Percentiles rank a stretch among this genome's conserved stretches.
Evolutionary conservation across 805 yeast species (phyloP).

Genomic region (Cyberlindnera lachancei): DNA sequence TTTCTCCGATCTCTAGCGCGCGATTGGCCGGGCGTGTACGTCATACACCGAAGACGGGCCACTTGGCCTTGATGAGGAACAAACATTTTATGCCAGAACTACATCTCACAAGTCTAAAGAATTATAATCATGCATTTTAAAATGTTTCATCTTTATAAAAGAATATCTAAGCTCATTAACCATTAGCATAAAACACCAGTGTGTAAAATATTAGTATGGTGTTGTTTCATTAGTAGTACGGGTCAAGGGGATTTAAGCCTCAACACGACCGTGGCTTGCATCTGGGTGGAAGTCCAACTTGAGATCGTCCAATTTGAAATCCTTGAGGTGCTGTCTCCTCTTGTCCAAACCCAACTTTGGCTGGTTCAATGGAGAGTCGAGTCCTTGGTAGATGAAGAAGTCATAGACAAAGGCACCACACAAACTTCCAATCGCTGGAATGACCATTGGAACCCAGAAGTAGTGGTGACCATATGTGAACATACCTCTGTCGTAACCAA

Average conservation of each 20-base stretch:
- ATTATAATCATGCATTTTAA: too few relatives aligned
- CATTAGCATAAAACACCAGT: too few relatives aligned
- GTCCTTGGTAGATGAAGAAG: slow-evolving; percentile 41
- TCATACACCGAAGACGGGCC: too few relatives aligned
- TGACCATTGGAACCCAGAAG: slow-evolving; percentile 47
- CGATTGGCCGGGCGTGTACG: too few relatives aligned
- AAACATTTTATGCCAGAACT: too few relatives aligned
- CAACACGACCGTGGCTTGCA: slow-evolving; percentile 1
- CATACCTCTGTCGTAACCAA: slow-evolving; percentile 37
- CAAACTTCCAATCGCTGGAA: slow-evolving; percentile 41
- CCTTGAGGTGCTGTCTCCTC: slow-evolving; percentile 10
- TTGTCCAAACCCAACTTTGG: slow-evolving; percentile 25
- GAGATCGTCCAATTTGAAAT: slow-evolving; percentile 17
- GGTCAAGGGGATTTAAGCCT: not conserved
- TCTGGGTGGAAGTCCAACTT: slow-evolving; percentile 18
- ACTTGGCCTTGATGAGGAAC: too few relatives aligned
- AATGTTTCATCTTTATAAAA: too few relatives aligned
- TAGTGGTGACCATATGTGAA: slow-evolving; percentile 35
- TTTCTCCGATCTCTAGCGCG: too few relatives aligned
- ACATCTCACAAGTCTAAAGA: too few relatives aligned
- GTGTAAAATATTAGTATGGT: too few relatives aligned
- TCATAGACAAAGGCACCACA: slow-evolving; percentile 47
- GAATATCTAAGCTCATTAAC: too few relatives aligned
- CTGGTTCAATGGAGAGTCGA: slow-evolving; percentile 45
- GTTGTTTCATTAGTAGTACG: too few relatives aligned